These are phyloP conservation scores for Euphorbia schlechtendalii DNA, from an alignment of 441 rosid genomes.

Conservation along the genomic window DNA sequence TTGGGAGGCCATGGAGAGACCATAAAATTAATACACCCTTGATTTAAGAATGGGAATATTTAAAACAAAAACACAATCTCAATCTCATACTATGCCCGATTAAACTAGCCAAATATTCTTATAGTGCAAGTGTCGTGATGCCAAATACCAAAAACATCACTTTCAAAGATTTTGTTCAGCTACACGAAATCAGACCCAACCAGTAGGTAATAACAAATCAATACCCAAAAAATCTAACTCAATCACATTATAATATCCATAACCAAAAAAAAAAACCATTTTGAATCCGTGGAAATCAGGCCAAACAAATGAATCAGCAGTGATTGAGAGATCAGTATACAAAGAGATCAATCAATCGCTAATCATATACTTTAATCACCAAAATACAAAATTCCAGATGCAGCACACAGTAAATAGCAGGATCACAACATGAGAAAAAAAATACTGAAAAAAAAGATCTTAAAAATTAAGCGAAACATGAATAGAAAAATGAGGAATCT, in stretches of 20 bases:
- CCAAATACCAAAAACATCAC: constrained; percentile 8
- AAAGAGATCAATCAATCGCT: background rate
- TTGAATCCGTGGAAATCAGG: background rate
- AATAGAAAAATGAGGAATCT: background rate
- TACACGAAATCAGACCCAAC: constrained; percentile 6
- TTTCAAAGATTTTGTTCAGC: background rate
- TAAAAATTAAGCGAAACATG: background rate
- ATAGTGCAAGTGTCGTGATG: background rate
- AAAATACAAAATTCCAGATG: constrained; percentile 13
- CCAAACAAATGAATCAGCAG: constrained; percentile 8
- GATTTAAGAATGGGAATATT: no score
- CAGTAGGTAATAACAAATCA: background rate
- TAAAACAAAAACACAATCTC: no score
- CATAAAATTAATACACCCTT: no score
- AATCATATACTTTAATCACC: constrained; percentile 3
- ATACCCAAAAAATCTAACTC: no score
- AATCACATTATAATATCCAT: constrained; percentile 1
- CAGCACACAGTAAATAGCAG: constrained; percentile 3
- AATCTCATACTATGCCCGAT: background rate
- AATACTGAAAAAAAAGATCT: background rate
- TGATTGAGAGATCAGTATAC: constrained; percentile 14
- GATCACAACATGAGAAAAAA: background rate
- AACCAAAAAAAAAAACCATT: background rate
- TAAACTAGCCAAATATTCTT: constrained; percentile 1
- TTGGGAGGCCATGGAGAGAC: no score